phyloP scores from a whole-genome alignment of 257 asterid species.

The Cynanchum wilfordii region DNA sequence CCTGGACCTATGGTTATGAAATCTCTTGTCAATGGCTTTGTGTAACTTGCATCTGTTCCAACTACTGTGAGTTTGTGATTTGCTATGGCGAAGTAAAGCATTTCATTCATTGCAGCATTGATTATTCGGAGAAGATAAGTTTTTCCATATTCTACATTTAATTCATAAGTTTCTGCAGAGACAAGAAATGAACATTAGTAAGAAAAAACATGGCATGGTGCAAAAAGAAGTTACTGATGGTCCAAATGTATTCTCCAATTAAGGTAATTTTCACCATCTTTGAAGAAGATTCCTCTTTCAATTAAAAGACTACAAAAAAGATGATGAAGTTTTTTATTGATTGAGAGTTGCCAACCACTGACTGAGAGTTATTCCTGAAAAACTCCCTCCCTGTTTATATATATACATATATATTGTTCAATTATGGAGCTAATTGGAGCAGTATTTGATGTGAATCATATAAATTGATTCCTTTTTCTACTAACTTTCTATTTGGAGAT shows the following conservation, averaged over 20 bases:
- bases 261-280: background rate
- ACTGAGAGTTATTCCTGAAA: background rate
- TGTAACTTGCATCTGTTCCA: slow-evolving; percentile 22
- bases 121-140: slow-evolving; percentile 21
- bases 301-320: background rate
- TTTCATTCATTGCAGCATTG: slow-evolving; percentile 15
- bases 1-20: slow-evolving; percentile 22
- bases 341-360: background rate
- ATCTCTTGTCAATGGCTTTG: slow-evolving; percentile 13
- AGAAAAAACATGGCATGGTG: background rate
- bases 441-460: background rate
- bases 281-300: background rate
- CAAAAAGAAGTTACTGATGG: background rate
- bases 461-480: too few relatives aligned
- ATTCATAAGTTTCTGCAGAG: slow-evolving; percentile 10
- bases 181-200: background rate
- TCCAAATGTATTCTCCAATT: background rate
- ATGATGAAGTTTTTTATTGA: background rate
- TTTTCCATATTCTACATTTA: slow-evolving; percentile 8
- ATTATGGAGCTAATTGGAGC: too few relatives aligned
- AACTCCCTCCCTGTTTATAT: too few relatives aligned
- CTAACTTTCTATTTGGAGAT: too few relatives aligned
- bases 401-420: too few relatives aligned
- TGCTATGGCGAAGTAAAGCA: slow-evolving; percentile 17
- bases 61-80: slow-evolving; percentile 21